Base-by-base conservation (phyloP, 495 filamentous ascomycete genomes). In the Xylaria scruposa region DNA sequence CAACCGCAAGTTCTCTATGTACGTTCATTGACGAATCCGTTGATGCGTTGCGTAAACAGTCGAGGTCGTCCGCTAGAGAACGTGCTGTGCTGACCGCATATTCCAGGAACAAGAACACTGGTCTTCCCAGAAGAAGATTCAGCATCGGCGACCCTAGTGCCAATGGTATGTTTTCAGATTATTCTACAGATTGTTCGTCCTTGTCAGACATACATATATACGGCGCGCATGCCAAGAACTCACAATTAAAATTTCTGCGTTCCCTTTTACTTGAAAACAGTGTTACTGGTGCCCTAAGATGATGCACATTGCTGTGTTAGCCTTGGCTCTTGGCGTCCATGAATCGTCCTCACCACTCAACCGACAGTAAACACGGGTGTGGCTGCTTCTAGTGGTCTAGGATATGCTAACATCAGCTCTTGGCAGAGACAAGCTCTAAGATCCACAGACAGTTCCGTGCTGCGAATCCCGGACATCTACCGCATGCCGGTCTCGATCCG, bases 401-500 rank as follows among this genome's bases (percentile, higher is more conserved):
- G 53, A 66, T 58, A 46, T 71, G 67, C 75, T 81, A 40, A 82
- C 73, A 13, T 60, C 56, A 26, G 62, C 10, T 70, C 76, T 73
- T 71, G 70, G 62, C 78, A 91, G 94, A 97, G 85, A 84, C 88
- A 73, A 87, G 84, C 70, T 96, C 93, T 74, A 91, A 91, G 79
- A 91, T 94, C 73, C 94, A 97, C 79, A 87, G 90, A 59, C 91
- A 96, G 79, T 97, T 97, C 83, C 91, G 94, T 70, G 85, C 87
- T 77, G 92, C 93, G 64, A 93, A 97, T 82, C 93, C 94, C 81
- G 94, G 94, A 68, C 94, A 96, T 84, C 90, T 91, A 72, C 91
- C 94, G 47, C 94, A 97, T 81, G 94, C 94, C 53, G 94, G 94
- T 74, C 89, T 97, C 44, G 94, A 97, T 75, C 91, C 94, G 54